Evolutionary conservation across 345 rosid genomes (phyloP), one percentile per base, ranked within the genome.

Genomic region (Eucalyptus guilfoylei): DNA sequence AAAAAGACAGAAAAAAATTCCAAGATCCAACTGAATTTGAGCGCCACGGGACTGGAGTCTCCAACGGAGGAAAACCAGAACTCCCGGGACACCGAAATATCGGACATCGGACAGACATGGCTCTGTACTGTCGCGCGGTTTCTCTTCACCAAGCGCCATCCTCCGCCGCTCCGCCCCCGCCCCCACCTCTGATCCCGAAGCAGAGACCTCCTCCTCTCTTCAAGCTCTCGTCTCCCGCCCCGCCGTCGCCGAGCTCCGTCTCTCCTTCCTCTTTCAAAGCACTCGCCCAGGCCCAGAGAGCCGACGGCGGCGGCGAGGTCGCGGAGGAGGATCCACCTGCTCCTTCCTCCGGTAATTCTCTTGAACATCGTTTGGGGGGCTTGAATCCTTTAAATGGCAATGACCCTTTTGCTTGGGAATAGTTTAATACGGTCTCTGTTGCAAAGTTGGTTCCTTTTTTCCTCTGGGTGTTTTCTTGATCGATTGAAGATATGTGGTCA

Each of bases 211-310:
- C 1, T 42, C 91, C 34, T 87, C 49, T n/a, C 34, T 87, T 80
- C 88, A 90, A 90, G 86, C 89, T 85, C 89, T 40, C 80, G 17
- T 85, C 58, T 91, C 24, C 34, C 92, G 37, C 50, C 26, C 80
- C 88, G 15, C 48, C 88, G 47, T 87, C 88, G 17, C 37, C 69
- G n/a, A 15, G 48, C 88, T 80, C 90, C 7, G 67, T 49, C 81
- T 85, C 64, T 80, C 16, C n/a, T 19, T 34, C 83, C 87, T 90
- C 89, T 88, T 86, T 86, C 14, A 87, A 88, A 88, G 47, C 92
- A 80, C 92, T 90, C 72, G 95, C 94, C 88, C 95, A 89, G 54
- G 88, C 96, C 17, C 92, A 93, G 37, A 89, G 90, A 32, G 87
- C 90, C 85, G 92, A 93, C 87, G 86, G 89, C 80, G 93, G 95